Conservation (phyloP, 768 basidiomycete species). For the Hypsizygus marmoreus region DNA sequence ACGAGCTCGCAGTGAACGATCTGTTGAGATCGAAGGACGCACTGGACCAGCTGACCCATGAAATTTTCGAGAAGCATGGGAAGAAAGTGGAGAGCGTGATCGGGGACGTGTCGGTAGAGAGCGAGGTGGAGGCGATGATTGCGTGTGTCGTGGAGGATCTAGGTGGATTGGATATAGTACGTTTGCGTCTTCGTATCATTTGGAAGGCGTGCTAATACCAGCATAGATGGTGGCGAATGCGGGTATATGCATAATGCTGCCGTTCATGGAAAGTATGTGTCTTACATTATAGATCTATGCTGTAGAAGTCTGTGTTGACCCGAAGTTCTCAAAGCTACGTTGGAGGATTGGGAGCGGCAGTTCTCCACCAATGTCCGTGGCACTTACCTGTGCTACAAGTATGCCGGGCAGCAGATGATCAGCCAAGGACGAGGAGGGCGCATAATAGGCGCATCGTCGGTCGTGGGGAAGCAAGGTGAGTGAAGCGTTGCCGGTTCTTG, state of each 20-base stretch:
- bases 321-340: constrained; percentile 18
- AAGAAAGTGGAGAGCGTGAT: constrained; percentile 18
- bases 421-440: constrained; percentile 44
- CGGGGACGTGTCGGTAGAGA: constrained; percentile 31
- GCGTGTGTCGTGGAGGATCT: constrained; percentile 22
- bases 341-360: constrained; percentile 32
- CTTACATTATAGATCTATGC: not conserved
- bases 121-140: constrained; percentile 29
- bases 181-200: constrained; percentile 2
- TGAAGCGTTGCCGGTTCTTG: not conserved
- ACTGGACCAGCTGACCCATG: constrained; percentile 23
- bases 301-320: not conserved
- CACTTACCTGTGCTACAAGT: constrained; percentile 41
- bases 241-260: constrained; percentile 13
- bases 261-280: constrained; percentile 2
- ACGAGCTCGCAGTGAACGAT: constrained; percentile 33
- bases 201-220: too few relatives aligned
- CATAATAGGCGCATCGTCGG: constrained; percentile 45
- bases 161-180: constrained; percentile 31
- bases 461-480: constrained; percentile 36
- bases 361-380: constrained; percentile 38
- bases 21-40: constrained; percentile 12
- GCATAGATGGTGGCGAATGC: constrained; percentile 39
- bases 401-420: constrained; percentile 44
- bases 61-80: constrained; percentile 23